Evolutionary conservation across 2,329 filamentous ascomycete genomes (phyloP).

Genomic region (Clonostachys rhizophaga): DNA sequence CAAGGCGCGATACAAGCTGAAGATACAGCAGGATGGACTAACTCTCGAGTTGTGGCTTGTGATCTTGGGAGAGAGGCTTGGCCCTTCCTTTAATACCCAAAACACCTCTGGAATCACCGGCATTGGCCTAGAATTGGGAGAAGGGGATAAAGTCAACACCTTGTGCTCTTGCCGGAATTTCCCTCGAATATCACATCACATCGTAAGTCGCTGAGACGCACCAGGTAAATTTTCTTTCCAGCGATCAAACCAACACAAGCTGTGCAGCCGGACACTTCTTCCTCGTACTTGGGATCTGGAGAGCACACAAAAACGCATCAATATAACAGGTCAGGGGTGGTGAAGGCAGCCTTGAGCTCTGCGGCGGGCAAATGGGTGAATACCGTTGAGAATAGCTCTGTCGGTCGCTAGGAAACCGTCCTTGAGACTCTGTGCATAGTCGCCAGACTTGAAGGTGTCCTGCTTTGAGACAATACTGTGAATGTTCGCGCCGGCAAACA

Average conservation of each 20-base stretch:
- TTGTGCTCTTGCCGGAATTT: too few relatives aligned
- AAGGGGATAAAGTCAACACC: constrained; percentile 2
- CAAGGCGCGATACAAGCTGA: too few relatives aligned
- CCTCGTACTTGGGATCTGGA: constrained; percentile 90
- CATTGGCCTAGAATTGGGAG: constrained; percentile 67
- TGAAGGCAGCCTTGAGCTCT: too few relatives aligned
- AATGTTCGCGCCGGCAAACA: constrained; percentile 88
- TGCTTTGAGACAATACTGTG: constrained; percentile 94
- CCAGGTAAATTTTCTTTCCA: constrained; percentile 88
- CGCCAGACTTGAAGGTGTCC: constrained; percentile 83
- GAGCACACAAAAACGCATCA: constrained; percentile 5
- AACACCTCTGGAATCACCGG: constrained; percentile 92
- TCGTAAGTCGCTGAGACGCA: constrained; percentile 40
- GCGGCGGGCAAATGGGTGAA: constrained; percentile 5
- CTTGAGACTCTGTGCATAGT: constrained; percentile 94
- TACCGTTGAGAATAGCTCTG: constrained; percentile 92
- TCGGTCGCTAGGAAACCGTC: constrained; percentile 97
- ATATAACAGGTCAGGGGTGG: too few relatives aligned
- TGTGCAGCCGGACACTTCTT: constrained; percentile 97
- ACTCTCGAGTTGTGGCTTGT: constrained; percentile 99
- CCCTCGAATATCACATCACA: too few relatives aligned
- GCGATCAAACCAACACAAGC: constrained; percentile 88
- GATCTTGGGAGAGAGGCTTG: constrained; percentile 97
- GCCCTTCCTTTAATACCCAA: constrained; percentile 94
- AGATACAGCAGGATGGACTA: constrained; percentile 14